Percentiles rank a stretch among this genome's conserved stretches.
Conservation (phyloP, 2,329 filamentous ascomycete genomes). For the Lojkania enalia region DNA sequence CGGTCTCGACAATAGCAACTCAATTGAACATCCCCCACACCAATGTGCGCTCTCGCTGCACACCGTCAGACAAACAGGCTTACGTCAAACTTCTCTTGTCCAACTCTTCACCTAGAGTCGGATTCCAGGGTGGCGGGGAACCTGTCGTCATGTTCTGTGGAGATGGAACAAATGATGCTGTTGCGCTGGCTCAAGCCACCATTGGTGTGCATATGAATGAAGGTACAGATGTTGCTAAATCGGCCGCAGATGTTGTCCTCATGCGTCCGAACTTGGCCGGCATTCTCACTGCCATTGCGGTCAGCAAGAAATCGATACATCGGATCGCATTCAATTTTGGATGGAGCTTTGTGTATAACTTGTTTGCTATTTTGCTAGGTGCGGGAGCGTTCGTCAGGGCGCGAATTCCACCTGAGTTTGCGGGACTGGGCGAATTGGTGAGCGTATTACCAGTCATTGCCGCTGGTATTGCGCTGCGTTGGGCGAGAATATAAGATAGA, state of each 20-base stretch:
- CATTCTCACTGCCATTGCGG: constrained; percentile 60
- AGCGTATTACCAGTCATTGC: constrained; percentile 72
- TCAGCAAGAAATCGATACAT: constrained; percentile 50
- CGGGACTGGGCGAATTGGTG: constrained; percentile 71
- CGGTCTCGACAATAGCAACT: constrained; percentile 52
- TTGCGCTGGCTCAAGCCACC: constrained; percentile 69
- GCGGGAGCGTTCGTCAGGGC: constrained; percentile 59
- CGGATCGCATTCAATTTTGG: constrained; percentile 65
- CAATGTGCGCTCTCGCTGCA: constrained; percentile 52
- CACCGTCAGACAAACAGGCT: constrained; percentile 57
- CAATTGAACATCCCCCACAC: constrained; percentile 36
- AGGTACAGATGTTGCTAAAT: constrained; percentile 63
- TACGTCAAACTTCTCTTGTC: constrained; percentile 51
- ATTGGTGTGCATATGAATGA: constrained; percentile 71
- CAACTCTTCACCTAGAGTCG: background rate
- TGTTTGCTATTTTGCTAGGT: constrained; percentile 68
- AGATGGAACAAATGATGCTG: constrained; percentile 81
- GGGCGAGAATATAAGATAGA: constrained; percentile 22
- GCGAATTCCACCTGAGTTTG: constrained; percentile 66
- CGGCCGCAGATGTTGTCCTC: constrained; percentile 70
- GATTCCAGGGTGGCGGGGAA: constrained; percentile 4
- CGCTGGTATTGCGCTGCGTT: constrained; percentile 55
- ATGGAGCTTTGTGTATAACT: constrained; percentile 73
- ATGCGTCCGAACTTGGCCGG: constrained; percentile 59
- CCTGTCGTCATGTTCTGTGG: constrained; percentile 67